Conservation (phyloP, 192 early-diverging fungal genomes). For the Phlyctochytrium planicorne region DNA sequence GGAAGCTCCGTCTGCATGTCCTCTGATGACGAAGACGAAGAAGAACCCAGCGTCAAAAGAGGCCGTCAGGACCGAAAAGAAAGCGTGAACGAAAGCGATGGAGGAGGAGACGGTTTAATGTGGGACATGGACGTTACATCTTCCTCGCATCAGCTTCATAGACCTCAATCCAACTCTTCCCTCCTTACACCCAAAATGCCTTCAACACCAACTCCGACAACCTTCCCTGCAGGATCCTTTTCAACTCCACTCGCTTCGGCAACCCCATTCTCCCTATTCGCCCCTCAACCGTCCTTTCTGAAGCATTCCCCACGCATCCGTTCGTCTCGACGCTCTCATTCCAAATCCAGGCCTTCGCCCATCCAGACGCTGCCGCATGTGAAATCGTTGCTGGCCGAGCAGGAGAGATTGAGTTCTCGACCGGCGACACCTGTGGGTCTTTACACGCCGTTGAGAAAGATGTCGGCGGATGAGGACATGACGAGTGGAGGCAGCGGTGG, state of each 20-base stretch:
- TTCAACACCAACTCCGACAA: neutral
- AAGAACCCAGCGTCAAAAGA: neutral
- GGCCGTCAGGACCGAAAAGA: neutral
- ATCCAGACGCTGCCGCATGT: neutral
- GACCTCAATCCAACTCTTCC: conserved; percentile 1
- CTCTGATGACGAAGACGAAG: neutral
- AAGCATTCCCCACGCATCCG: conserved; percentile 3
- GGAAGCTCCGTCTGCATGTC: conserved; percentile 7
- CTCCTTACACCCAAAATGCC: neutral
- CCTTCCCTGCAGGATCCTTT: too few relatives aligned
- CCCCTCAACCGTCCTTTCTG: too few relatives aligned
- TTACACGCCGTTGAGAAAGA: neutral
- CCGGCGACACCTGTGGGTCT: neutral
- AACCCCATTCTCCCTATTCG: too few relatives aligned
- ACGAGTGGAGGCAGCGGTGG: neutral
- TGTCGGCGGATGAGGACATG: neutral
- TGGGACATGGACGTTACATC: neutral
- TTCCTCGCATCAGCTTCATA: neutral
- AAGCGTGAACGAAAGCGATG: neutral
- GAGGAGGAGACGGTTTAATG: neutral
- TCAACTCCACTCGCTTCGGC: too few relatives aligned
- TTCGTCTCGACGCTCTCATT: neutral
- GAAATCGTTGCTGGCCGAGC: neutral
- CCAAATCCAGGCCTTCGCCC: neutral
- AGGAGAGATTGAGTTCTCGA: neutral